Base-by-base conservation (phyloP, 2,329 filamentous ascomycete genomes). In the Penicillium griseofulvum region DNA sequence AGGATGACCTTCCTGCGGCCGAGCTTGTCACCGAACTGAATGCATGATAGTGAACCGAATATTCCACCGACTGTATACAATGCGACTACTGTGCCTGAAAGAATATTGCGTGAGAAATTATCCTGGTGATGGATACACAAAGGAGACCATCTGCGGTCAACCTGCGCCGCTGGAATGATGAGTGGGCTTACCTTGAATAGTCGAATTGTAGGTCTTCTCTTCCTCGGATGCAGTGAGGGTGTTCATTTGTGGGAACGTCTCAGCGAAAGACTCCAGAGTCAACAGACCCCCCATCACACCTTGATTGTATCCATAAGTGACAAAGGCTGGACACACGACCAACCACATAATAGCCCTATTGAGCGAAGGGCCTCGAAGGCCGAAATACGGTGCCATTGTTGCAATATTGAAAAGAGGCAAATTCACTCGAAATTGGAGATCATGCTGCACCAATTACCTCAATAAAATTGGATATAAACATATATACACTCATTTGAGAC, bases 191-290 rank as follows among this genome's bases (percentile, higher is more conserved):
- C 77, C 77, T 62, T 79, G 77, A 14, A 76, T 68, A 8, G 74
- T 77, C 7, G 77, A 76, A 57, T 79, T 77, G 55, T 74, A 64
- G 4, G 70, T 56, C 28, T 60, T 52, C 43, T 63, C 39, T 12
- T 42, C 68, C 1, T 22, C 29, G 11, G 28, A 34, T 11, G 41
- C 41, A 60, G 76, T 69, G 51, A 77, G 56, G 0, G 79, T 81
- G 65, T 82, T 72, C 63, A 81, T 80, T 54, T 75, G 63, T 1
- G 80, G 80, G 58, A 83, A 82, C 31, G 73, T 73, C 36, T 72
- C 65, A 4, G 82, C 73, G 64, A 88, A 89, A 12, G 79, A 77
- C 52, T 80, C 73, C 65, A 91, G 81, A 1, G 87, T 89, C 45
- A 92, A 74, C 29, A 81, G 65, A 16, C 80, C 79, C n/a, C 79